These are phyloP conservation scores for Cercospora nicotianae DNA, from an alignment of 2,329 filamentous ascomycete genomes.

Conservation along the genomic window DNA sequence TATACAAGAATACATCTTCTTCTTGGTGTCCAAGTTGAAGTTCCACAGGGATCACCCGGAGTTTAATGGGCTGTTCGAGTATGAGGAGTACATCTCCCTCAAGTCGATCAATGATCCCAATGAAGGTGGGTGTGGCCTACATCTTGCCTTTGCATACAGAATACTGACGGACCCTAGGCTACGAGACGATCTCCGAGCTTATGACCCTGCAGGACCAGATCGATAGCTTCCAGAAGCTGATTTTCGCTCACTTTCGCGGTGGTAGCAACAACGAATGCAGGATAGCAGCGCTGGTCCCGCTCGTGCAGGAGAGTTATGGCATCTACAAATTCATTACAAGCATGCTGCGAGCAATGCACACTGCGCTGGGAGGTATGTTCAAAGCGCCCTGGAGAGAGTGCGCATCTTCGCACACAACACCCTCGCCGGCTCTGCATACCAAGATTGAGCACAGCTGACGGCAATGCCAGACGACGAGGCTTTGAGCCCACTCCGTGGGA, in stretches of 20 bases:
- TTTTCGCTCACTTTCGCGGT: conserved; percentile 92
- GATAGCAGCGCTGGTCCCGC: conserved; percentile 86
- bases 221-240: conserved; percentile 95
- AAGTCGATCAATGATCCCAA: conserved; percentile 99
- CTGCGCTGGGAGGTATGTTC: conserved; percentile 65
- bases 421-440: neutral
- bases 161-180: conserved; percentile 54
- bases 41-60: conserved; percentile 97
- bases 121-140: conserved; percentile 51
- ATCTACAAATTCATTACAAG: conserved; percentile 99
- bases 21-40: conserved; percentile 87
- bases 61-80: conserved; percentile 98
- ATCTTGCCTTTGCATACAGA: neutral
- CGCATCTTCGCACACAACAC: neutral
- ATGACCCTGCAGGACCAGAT: conserved; percentile 98
- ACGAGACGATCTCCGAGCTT: conserved; percentile 92
- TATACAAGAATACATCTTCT: conserved; percentile 96
- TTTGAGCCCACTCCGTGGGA: conserved; percentile 78
- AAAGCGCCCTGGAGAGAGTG: neutral
- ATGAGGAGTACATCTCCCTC: conserved; percentile 97
- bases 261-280: conserved; percentile 94
- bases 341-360: conserved; percentile 98
- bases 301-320: conserved; percentile 97
- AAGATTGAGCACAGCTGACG: neutral
- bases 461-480: conserved; percentile 68